phyloP scores from a whole-genome alignment of 1,139 yeast genomes.

The Eremothecium cymbalariae region DNA sequence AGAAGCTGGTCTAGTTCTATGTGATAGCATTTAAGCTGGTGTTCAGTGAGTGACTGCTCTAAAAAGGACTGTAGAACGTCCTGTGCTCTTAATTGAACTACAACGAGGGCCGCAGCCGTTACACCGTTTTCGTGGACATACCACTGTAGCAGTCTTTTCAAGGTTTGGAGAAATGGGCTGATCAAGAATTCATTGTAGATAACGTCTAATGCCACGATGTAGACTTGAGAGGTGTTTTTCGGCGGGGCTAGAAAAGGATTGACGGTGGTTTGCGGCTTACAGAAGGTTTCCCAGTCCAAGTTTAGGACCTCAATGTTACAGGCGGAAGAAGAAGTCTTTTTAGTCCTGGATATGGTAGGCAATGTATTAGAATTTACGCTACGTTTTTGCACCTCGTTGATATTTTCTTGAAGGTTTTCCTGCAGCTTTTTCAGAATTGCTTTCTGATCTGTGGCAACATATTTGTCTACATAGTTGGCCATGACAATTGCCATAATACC shows the following conservation, averaged over 20 bases:
- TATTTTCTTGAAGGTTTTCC: slow-evolving; percentile 22
- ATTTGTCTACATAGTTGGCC: slow-evolving; percentile 26
- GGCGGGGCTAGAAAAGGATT: slow-evolving; percentile 10
- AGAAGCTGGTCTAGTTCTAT: slow-evolving; percentile 14
- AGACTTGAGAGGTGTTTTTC: slow-evolving; percentile 10
- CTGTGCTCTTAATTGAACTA: slow-evolving; percentile 29
- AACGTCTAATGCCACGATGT: slow-evolving; percentile 31
- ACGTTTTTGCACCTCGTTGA: slow-evolving; percentile 14
- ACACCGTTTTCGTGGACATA: slow-evolving; percentile 7
- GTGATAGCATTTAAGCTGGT: slow-evolving; percentile 16
- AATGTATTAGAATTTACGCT: slow-evolving; percentile 6
- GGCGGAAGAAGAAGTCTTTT: slow-evolving; percentile 7
- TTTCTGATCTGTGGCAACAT: slow-evolving; percentile 29
- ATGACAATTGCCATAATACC: slow-evolving; percentile 24
- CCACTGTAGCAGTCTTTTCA: slow-evolving; percentile 13
- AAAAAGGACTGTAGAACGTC: slow-evolving; percentile 25
- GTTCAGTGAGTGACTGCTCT: slow-evolving; percentile 22
- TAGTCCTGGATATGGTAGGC: neutral
- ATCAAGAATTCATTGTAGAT: slow-evolving; percentile 31
- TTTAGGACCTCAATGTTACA: slow-evolving; percentile 21
- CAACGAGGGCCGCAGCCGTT: slow-evolving; percentile 16
- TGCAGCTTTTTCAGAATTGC: slow-evolving; percentile 26
- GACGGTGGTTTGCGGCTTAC: slow-evolving; percentile 6
- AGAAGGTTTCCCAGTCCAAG: slow-evolving; percentile 27
- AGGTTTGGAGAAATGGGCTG: slow-evolving; percentile 25